Evolutionary conservation across 768 basidiomycete species (phyloP).

Genomic region (Pisolithus orientalis): DNA sequence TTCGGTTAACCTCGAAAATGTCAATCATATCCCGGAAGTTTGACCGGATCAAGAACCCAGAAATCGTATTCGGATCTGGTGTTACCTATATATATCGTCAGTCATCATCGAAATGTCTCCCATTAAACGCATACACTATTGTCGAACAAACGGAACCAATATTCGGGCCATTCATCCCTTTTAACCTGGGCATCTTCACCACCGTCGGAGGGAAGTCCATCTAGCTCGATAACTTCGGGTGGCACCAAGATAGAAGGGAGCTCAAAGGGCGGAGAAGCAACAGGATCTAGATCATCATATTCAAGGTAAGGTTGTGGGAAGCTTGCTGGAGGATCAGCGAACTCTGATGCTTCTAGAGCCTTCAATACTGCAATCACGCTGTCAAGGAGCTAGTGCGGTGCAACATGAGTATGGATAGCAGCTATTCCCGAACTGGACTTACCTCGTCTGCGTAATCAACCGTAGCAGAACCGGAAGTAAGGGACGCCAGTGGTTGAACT

Average conservation of each 20-base stretch:
- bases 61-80: constrained; percentile 64
- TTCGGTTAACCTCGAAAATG: constrained; percentile 93
- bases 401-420: constrained; percentile 4
- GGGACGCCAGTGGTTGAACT: constrained; percentile 53
- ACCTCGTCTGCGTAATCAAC: constrained; percentile 62
- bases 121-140: constrained; percentile 37
- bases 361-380: constrained; percentile 58
- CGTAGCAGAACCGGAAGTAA: constrained; percentile 39
- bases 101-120: background rate
- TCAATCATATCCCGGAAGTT: constrained; percentile 72
- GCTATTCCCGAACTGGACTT: constrained; percentile 2
- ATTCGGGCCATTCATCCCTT: constrained; percentile 80
- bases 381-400: constrained; percentile 58
- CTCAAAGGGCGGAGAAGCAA: constrained; percentile 45
- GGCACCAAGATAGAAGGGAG: constrained; percentile 80
- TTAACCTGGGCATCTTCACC: constrained; percentile 69
- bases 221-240: constrained; percentile 81
- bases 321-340: constrained; percentile 47
- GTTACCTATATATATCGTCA: constrained; percentile 47
- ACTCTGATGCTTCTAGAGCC: constrained; percentile 54
- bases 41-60: constrained; percentile 76
- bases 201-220: constrained; percentile 59
- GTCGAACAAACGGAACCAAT: constrained; percentile 62
- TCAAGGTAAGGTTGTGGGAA: constrained; percentile 62
- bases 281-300: constrained; percentile 37